These are phyloP conservation scores for Carex littledalei DNA, from an alignment of 176 grass and related monocot species.

Conservation along the genomic window DNA sequence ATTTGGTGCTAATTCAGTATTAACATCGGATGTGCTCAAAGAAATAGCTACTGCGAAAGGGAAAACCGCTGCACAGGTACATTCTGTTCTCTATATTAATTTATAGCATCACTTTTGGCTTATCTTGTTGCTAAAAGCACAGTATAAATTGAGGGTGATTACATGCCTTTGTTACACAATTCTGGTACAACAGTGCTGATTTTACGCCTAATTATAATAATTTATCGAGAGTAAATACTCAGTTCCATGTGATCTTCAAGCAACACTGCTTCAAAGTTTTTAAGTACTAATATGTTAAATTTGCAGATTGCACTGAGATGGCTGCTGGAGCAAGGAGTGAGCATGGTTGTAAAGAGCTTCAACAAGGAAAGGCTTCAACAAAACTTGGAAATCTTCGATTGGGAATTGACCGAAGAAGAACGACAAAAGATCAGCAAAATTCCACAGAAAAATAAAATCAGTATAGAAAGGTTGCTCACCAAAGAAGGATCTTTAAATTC, in stretches of 20 bases:
- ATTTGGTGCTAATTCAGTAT: constrained; percentile 28
- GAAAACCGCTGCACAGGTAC: constrained; percentile 53
- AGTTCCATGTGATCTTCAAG: neutral
- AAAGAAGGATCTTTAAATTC: constrained; percentile 31
- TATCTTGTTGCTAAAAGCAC: neutral
- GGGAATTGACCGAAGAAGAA: constrained; percentile 55
- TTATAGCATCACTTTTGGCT: neutral
- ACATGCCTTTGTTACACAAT: neutral
- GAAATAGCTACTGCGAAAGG: constrained; percentile 40
- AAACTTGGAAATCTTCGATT: constrained; percentile 46
- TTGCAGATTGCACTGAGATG: constrained; percentile 55
- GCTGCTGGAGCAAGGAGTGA: constrained; percentile 52
- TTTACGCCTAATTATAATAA: neutral
- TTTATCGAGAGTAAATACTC: neutral
- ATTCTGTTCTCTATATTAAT: neutral
- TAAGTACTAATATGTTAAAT: neutral
- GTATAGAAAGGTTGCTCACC: constrained; percentile 6
- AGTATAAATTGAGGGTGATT: neutral
- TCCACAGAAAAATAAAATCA: constrained; percentile 29
- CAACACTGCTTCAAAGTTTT: neutral
- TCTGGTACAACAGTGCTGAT: neutral
- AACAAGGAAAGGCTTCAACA: constrained; percentile 42
- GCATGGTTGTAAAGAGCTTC: constrained; percentile 50
- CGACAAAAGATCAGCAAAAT: constrained; percentile 36
- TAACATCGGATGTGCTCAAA: constrained; percentile 35